Percentiles rank a stretch among this genome's conserved stretches.
Conservation (phyloP, 139 green algal genomes). For the Chlamydomonas urium region DNA sequence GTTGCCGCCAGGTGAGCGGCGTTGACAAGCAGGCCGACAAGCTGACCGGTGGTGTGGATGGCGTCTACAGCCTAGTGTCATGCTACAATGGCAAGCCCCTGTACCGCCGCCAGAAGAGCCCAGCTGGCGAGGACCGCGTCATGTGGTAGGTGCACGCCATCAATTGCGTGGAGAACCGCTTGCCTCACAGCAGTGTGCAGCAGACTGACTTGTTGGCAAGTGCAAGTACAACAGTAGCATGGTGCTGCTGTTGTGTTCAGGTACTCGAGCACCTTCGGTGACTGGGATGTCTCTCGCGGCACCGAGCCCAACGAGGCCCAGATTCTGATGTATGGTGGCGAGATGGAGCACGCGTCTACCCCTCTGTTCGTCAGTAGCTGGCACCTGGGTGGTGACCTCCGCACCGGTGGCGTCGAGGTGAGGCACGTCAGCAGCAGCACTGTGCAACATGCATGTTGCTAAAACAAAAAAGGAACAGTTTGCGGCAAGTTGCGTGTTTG, state of each 20-base stretch:
- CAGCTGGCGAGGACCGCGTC: conserved; percentile 24
- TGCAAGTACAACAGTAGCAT: background rate
- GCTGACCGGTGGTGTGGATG: conserved; percentile 42
- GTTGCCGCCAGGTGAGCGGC: no score
- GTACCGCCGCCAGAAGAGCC: conserved; percentile 46
- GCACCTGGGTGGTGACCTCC: conserved; percentile 44
- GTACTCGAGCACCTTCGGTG: conserved; percentile 47
- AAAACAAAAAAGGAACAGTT: no score
- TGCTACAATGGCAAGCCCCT: conserved; percentile 57
- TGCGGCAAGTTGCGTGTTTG: no score
- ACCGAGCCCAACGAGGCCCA: conserved; percentile 42
- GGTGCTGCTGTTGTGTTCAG: conserved; percentile 26
- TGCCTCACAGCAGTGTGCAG: no score
- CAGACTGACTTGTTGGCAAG: background rate
- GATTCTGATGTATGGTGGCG: conserved; percentile 57
- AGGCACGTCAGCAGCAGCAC: background rate
- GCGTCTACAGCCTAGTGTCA: conserved; percentile 43
- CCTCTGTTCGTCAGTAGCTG: conserved; percentile 54
- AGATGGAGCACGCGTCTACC: conserved; percentile 45
- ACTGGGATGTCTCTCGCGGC: conserved; percentile 54
- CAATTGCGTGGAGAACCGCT: no score
- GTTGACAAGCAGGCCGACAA: conserved; percentile 36
- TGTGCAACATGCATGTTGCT: no score
- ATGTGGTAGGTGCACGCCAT: no score
- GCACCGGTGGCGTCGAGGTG: conserved; percentile 4